A percentile compares a stretch with the other conserved stretches of the same genome.
These are phyloP conservation scores for Citrus inodora DNA, from an alignment of 345 rosid species.

Conservation along the genomic window DNA sequence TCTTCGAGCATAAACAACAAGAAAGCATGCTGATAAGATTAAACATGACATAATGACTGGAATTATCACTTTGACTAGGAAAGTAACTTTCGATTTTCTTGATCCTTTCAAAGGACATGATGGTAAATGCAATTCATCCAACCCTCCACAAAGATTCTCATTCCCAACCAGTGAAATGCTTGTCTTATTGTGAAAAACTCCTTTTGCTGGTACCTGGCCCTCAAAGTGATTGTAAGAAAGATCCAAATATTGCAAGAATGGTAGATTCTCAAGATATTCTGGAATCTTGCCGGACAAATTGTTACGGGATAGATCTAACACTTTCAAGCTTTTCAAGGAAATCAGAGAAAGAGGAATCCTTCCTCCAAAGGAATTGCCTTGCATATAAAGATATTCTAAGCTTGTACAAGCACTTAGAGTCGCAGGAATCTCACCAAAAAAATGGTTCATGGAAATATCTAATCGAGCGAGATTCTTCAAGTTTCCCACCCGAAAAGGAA, in stretches of 20 bases:
- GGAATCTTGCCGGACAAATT: conserved; percentile 13
- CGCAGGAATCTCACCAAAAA: conserved; percentile 4
- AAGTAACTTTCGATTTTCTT: too few species aligned
- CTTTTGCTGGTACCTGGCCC: conserved; percentile 14
- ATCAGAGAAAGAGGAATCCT: background rate
- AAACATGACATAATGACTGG: background rate
- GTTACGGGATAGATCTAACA: conserved; percentile 14
- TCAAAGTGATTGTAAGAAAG: conserved; percentile 9
- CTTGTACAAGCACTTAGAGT: conserved; percentile 9
- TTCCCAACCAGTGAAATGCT: conserved; percentile 12
- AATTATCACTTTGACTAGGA: background rate
- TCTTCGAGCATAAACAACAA: background rate
- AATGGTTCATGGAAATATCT: conserved; percentile 10
- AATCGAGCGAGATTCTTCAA: conserved; percentile 2
- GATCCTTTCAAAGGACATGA: background rate
- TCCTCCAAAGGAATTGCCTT: conserved; percentile 3
- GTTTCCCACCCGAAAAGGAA: conserved; percentile 6
- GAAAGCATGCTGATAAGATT: background rate
- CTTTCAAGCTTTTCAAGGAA: background rate
- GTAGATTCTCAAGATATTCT: background rate
- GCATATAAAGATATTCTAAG: background rate
- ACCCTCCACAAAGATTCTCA: conserved; percentile 15
- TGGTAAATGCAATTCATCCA: conserved; percentile 8
- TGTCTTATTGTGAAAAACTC: conserved; percentile 9
- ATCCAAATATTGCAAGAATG: conserved; percentile 1